Base-by-base conservation (phyloP, 805 yeast species). In the Yarrowia porcina region DNA sequence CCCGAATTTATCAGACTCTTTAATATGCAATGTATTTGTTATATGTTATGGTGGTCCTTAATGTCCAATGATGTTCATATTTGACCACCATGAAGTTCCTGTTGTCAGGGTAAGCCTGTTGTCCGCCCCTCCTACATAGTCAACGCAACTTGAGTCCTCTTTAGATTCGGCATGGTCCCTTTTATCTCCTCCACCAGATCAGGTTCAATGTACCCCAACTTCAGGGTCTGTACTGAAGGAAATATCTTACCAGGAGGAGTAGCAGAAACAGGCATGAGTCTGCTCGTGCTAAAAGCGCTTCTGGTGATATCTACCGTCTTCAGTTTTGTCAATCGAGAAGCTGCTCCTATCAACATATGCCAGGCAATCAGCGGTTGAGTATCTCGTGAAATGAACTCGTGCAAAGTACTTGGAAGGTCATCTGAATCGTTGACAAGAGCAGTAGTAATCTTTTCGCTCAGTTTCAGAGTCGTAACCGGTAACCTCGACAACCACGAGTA, bases 261-360 rank as follows among this genome's bases (percentile, higher is more conserved):
- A 8, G 42, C n/a, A 15, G 33, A 35, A 12, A 36, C 21, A 2
- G 59, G 44, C 59, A 52, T 52, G 13, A 35, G 12, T 13, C 59
- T 11, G 18, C 59, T 52, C 4, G 59, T 52, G 28, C 59, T 52
- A 21, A 36, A 52, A 2, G 44, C 59, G 33, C 59, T 52, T 25
- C 59, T 20, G 0, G 44, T 36, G 33, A 52, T 35, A 8, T n/a
- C 18, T 8, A 52, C 25, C 6, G 42, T 52, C 15, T 21, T 20
- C 18, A 52, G 20, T 17, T 36, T 52, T 2, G 42, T 23, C 6
- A 52, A n/a, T 15, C 59, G 8, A 5, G 42, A 18, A 5, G 59
- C 36, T 7, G 59, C 59, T 25, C 59, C 59, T 1, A 35, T 25
- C 23, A 52, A 32, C 59, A 52, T 52, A 12, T 25, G 59, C 59